A percentile compares a stretch with the other conserved stretches of the same genome.
Conservation (phyloP, 208 protist genomes). For the Crithidia fasciculata region DNA sequence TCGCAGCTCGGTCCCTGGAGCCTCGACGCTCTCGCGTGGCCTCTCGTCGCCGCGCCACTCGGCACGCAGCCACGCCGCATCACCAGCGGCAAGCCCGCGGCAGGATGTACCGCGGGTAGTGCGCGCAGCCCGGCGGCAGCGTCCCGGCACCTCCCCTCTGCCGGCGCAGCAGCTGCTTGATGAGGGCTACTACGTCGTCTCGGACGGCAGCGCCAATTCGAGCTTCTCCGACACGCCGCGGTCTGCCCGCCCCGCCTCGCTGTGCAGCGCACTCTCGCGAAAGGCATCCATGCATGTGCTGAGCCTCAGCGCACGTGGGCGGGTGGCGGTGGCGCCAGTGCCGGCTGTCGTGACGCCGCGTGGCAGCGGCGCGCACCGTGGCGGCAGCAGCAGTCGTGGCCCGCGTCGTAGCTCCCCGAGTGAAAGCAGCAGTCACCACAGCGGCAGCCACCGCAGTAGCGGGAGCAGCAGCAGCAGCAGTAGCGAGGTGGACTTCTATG, state of each 20-base stretch:
- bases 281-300: slow-evolving; percentile 6
- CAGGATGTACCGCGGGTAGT: neutral
- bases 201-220: slow-evolving; percentile 51
- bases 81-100: neutral
- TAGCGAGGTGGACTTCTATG: neutral
- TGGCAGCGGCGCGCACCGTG: neutral
- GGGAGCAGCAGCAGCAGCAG: neutral
- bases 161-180: slow-evolving; percentile 29
- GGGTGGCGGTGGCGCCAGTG: neutral
- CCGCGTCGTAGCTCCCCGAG: neutral
- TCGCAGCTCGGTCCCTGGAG: neutral
- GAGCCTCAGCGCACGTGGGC: slow-evolving; percentile 17
- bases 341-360: neutral
- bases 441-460: neutral
- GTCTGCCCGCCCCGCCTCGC: slow-evolving; percentile 25
- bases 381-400: neutral
- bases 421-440: neutral
- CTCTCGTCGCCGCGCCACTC: neutral
- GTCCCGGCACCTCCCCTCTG: slow-evolving; percentile 1
- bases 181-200: slow-evolving; percentile 31
- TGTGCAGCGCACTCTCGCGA: slow-evolving; percentile 7
- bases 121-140: neutral
- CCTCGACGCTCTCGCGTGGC: neutral
- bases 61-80: slow-evolving; percentile 2
- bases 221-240: slow-evolving; percentile 53